Evolutionary conservation across 495 filamentous ascomycete genomes (phyloP), one percentile per base, ranked within the genome.

Genomic region (Hypoxylon subgilvum): DNA sequence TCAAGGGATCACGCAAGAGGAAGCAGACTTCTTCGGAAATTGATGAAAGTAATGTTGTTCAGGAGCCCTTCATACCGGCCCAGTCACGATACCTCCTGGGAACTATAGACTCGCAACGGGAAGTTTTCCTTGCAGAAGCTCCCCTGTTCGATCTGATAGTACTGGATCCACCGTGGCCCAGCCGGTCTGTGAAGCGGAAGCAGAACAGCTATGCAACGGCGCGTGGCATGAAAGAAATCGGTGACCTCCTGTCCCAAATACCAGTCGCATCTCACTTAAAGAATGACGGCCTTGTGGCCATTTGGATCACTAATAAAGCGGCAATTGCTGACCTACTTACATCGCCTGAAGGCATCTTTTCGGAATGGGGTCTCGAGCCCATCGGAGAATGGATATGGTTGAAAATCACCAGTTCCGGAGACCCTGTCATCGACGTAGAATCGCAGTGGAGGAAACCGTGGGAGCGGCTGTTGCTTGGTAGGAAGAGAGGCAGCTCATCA

Each of bases 151-250:
- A 93, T 67, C 75, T 96, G 30, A 82, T 97, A 39, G 71, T 96
- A 18, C 80, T 97, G 6, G 94, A 97, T 68, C 94, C 94, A 14
- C 94, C 94, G 2, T 98, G 93, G 93, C 87, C 90, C 1, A 97
- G 96, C 66, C 81, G 83, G n/a, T 96, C 91, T 17, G 94, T 87
- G 7, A 81, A 81, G 45, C 84, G 92, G 13, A 87, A 86, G 43
- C 72, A 74, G 10, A 77, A 81, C 14, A 61, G 72, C 16, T 97
- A 97, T 71, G 57, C 67, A 1, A 86, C 82, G n/a, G 74, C 78
- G 9, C 62, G 74, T 6, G 66, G 69, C 25, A 61, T 74, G 10
- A 60, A 69, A 32, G 73, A 74, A 39, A 74, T 74, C 13, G 39
- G 42, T 16, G 14, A 48, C 6, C 72, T 88, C 14, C 72, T 90